Evolutionary conservation across 2,329 filamentous ascomycete species (phyloP).

Genomic region (Monilinia vaccinii-corymbosi): DNA sequence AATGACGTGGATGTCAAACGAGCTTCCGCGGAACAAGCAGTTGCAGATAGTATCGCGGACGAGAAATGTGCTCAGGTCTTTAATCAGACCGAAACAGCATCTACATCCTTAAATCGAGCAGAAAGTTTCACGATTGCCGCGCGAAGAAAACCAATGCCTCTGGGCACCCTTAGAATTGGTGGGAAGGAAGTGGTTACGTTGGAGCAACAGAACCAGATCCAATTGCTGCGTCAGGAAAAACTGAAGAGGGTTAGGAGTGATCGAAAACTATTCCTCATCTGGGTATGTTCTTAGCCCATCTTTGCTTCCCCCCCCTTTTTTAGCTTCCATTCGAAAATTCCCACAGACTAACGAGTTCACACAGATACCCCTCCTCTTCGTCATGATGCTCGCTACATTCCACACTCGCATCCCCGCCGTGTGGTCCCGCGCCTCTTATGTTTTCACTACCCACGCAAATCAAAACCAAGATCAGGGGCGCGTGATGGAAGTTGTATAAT

Average conservation of each 20-base stretch:
- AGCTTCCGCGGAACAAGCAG: conserved; percentile 47
- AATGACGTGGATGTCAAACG: conserved; percentile 45
- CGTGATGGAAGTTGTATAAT: conserved; percentile 25
- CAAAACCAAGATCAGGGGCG: conserved; percentile 12
- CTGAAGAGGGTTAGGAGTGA: conserved; percentile 55
- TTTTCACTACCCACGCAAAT: conserved; percentile 18
- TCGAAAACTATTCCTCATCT: conserved; percentile 59
- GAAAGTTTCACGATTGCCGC: conserved; percentile 32
- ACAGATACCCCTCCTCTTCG: conserved; percentile 42
- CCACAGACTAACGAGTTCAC: background rate
- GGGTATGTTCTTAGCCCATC: conserved; percentile 39
- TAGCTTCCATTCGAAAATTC: background rate
- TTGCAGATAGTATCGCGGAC: conserved; percentile 50
- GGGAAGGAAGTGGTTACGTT: conserved; percentile 54
- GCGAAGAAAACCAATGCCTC: conserved; percentile 29
- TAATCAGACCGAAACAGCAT: conserved; percentile 32
- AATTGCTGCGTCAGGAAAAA: conserved; percentile 51
- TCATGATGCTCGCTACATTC: conserved; percentile 41
- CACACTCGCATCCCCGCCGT: conserved; percentile 44
- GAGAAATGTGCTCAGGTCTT: conserved; percentile 46
- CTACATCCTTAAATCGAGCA: conserved; percentile 14
- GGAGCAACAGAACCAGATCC: conserved; percentile 55
- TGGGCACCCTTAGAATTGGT: conserved; percentile 47
- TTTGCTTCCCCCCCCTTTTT: background rate
- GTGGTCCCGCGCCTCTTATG: conserved; percentile 18